Percentiles rank a stretch among this genome's conserved stretches.
phyloP scores from a whole-genome alignment of 805 yeast species.

The Starmerella sp. region DNA sequence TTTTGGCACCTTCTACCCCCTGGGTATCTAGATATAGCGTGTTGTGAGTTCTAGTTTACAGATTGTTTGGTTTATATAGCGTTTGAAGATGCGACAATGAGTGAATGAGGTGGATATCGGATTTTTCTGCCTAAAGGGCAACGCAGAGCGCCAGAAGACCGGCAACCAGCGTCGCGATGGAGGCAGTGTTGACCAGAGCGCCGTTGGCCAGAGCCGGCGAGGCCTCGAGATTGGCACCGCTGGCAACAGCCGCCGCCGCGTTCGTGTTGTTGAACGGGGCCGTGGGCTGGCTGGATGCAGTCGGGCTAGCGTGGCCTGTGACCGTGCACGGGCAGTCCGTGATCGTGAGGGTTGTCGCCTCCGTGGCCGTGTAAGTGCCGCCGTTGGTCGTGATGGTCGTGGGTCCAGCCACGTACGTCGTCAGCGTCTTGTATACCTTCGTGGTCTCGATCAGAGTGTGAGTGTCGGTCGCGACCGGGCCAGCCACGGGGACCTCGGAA shows the following conservation, averaged over 20 bases:
- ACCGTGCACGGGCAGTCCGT: conserved; percentile 78
- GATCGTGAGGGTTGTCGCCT: conserved; percentile 70
- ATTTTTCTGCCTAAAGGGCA: neutral
- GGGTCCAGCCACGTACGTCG: conserved; percentile 38
- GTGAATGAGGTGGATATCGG: neutral
- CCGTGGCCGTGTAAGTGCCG: conserved; percentile 24
- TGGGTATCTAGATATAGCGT: neutral
- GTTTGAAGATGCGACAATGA: neutral
- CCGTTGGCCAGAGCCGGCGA: conserved; percentile 10
- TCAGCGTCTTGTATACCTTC: neutral
- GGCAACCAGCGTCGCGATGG: neutral
- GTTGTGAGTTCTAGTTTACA: neutral
- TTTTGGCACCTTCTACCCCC: conserved; percentile 24
- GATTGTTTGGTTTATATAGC: neutral
- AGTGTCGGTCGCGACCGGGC: neutral
- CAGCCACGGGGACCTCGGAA: conserved; percentile 2
- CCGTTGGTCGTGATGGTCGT: conserved; percentile 42
- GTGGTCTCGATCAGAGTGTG: neutral
- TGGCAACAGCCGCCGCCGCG: neutral
- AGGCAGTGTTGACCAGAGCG: neutral
- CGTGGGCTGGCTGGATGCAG: neutral
- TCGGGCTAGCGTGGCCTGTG: conserved; percentile 17
- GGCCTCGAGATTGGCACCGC: neutral
- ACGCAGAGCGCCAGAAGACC: conserved; percentile 1
- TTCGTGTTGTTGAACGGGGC: conserved; percentile 1